Conservation (phyloP, 768 basidiomycete species). For the Austroboletus eburneus region DNA sequence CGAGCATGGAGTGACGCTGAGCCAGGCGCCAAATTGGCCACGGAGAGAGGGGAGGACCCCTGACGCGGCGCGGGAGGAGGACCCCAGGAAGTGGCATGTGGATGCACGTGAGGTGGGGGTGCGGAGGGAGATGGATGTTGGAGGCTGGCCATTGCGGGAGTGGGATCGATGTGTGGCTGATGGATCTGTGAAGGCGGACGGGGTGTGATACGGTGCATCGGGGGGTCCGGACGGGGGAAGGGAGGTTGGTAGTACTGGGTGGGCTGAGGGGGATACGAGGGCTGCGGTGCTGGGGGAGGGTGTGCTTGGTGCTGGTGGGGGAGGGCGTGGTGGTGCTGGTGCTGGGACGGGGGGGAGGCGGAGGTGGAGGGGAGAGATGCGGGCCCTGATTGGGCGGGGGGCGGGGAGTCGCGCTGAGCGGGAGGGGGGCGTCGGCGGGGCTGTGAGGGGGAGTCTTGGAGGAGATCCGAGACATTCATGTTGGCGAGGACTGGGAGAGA, state of each 20-base stretch:
- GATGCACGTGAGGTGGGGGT: slow-evolving; percentile 30
- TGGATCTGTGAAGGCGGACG: slow-evolving; percentile 29
- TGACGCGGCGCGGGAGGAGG: slow-evolving; percentile 22
- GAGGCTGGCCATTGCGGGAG: slow-evolving; percentile 31
- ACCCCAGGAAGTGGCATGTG: slow-evolving; percentile 29
- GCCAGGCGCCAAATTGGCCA: slow-evolving; percentile 23
- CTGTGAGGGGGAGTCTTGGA: slow-evolving; percentile 68
- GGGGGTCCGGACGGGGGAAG: slow-evolving; percentile 16
- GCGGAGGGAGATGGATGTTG: slow-evolving; percentile 29
- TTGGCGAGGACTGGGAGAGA: background rate
- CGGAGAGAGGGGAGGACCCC: slow-evolving; percentile 29
- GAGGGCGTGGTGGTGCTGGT: slow-evolving; percentile 26
- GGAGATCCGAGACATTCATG: slow-evolving; percentile 68
- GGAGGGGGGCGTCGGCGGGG: slow-evolving; percentile 30
- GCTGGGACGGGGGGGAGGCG: slow-evolving; percentile 31
- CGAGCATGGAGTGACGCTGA: slow-evolving; percentile 21
- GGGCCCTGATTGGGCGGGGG: slow-evolving; percentile 26
- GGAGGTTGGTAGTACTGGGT: slow-evolving; percentile 14
- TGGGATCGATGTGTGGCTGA: slow-evolving; percentile 15
- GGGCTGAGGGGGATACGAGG: slow-evolving; percentile 25
- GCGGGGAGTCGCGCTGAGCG: slow-evolving; percentile 21
- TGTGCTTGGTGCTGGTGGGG: slow-evolving; percentile 12
- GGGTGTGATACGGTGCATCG: slow-evolving; percentile 29
- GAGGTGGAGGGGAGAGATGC: slow-evolving; percentile 25
- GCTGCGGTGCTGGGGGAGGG: slow-evolving; percentile 13